Percentiles rank a stretch among this genome's conserved stretches.
Conservation (phyloP, 306 rosid species). For the Lathyrus oleraceus region DNA sequence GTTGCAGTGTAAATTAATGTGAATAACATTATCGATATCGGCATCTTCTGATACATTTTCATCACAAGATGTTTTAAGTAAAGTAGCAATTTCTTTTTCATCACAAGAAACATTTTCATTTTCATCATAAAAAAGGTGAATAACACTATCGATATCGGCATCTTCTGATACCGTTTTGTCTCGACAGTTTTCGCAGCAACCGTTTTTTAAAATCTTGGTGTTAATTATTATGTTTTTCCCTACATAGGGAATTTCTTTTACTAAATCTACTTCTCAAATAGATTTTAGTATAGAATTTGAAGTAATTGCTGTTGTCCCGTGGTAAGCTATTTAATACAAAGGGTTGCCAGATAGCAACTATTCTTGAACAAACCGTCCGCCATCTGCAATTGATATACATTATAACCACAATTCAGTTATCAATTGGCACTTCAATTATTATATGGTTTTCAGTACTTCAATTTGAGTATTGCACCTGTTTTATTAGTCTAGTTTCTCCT, state of each 20-base stretch:
- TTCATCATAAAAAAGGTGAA: too few species aligned
- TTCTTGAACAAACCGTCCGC: background rate
- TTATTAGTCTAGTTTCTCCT: slow-evolving; percentile 16
- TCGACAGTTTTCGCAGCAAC: too few species aligned
- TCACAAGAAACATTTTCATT: too few species aligned
- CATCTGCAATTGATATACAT: background rate
- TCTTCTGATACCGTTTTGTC: too few species aligned
- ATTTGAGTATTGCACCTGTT: background rate
- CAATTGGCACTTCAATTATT: slow-evolving; percentile 3
- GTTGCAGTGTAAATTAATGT: too few species aligned
- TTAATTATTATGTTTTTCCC: too few species aligned
- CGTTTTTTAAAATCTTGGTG: too few species aligned
- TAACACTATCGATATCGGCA: too few species aligned
- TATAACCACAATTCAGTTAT: background rate
- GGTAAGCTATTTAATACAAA: background rate
- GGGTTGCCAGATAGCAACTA: background rate
- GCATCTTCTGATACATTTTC: too few species aligned
- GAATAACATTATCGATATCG: too few species aligned
- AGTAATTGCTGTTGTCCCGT: background rate
- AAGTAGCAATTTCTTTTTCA: too few species aligned
- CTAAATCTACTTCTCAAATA: background rate
- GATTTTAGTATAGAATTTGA: background rate
- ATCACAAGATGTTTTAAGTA: too few species aligned
- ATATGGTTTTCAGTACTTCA: background rate
- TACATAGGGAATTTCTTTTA: background rate